These are phyloP conservation scores for Botrytis tulipae DNA, from an alignment of 2,329 filamentous ascomycete species.

Conservation along the genomic window DNA sequence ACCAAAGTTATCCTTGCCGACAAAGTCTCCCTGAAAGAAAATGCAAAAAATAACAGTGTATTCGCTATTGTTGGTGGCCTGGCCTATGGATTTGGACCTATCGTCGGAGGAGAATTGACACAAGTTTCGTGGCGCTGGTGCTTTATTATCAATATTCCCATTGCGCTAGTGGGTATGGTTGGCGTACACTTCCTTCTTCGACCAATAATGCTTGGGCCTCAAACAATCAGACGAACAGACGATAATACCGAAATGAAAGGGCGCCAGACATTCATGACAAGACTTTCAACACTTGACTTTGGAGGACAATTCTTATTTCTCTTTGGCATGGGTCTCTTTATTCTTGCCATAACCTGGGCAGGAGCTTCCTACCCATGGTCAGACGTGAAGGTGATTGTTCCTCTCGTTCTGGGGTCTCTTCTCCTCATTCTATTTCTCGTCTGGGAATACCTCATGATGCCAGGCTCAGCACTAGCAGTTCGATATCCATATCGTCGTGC, in stretches of 20 bases:
- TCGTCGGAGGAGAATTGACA: conserved; percentile 57
- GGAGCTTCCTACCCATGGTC: conserved; percentile 45
- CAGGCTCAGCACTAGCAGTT: conserved; percentile 47
- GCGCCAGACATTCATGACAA: conserved; percentile 35
- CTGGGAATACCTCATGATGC: conserved; percentile 46
- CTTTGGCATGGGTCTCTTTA: conserved; percentile 40
- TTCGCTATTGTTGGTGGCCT: conserved; percentile 60
- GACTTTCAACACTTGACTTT: conserved; percentile 54
- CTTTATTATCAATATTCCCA: conserved; percentile 62
- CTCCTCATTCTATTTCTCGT: conserved; percentile 43
- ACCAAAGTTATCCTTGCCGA: conserved; percentile 64
- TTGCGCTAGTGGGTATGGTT: conserved; percentile 51
- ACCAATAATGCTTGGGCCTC: conserved; percentile 55
- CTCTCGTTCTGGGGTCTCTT: conserved; percentile 42
- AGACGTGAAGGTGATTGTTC: conserved; percentile 41
- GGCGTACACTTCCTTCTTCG: conserved; percentile 56
- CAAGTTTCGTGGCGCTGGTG: conserved; percentile 62
- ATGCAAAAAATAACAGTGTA: conserved; percentile 59
- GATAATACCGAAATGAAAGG: conserved; percentile 42
- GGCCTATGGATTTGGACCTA: conserved; percentile 56
- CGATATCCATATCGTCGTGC: conserved; percentile 54
- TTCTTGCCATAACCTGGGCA: conserved; percentile 48
- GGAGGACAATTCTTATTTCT: conserved; percentile 56
- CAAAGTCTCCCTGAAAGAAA: conserved; percentile 59
- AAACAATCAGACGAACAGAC: conserved; percentile 44